Base-by-base conservation (phyloP, 352 stramenopile genomes). In the Pythium biforme region DNA sequence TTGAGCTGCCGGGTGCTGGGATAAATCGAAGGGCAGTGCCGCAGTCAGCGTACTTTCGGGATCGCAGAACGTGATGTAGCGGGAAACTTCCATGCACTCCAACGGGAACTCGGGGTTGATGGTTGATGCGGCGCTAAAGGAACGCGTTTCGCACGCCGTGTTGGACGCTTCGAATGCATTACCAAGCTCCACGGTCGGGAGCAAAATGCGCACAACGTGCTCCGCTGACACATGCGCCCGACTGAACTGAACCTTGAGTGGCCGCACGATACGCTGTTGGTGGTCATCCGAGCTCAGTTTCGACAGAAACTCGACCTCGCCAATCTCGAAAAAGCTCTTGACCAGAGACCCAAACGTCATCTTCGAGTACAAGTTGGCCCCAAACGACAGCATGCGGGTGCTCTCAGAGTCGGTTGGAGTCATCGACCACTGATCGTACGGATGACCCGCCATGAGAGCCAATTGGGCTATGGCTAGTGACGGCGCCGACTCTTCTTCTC, bases 11-110 rank as follows among this genome's bases (percentile, higher is more conserved):
- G 80, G 92, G 34, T 98, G 95, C 14, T 77, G 68, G 0, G 81
- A 90, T 27, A 99, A 68, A 55, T 98, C 87, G 67, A 99, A 99
- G 33, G 97, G 96, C 12, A 99, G 70, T 14, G 63, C 69, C 15
- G 66, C 22, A 3, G 61, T 53, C 7, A 89, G 57, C 55, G 81
- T 65, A 0, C 59, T 62, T 29, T 93, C 83, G 31, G 81, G 82
- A 19, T 93, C 79, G 46, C 80, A 88, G 22, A 88, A 91, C 1
- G 83, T 88, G 29, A 96, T 76, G 47, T 89, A 95, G 23, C 71
- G 55, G 11, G 82, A 73, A 3, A 92, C 73, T 54, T 89, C 74
- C 46, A 95, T 79, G 29, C 76, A 74, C 58, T 89, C 75, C 9
- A 92, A 64, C 15, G 88, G 88, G 26, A 90, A 81, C 31, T 94